Conservation (phyloP, 2,329 filamentous ascomycete species). For the Verticillium tricorpus region DNA sequence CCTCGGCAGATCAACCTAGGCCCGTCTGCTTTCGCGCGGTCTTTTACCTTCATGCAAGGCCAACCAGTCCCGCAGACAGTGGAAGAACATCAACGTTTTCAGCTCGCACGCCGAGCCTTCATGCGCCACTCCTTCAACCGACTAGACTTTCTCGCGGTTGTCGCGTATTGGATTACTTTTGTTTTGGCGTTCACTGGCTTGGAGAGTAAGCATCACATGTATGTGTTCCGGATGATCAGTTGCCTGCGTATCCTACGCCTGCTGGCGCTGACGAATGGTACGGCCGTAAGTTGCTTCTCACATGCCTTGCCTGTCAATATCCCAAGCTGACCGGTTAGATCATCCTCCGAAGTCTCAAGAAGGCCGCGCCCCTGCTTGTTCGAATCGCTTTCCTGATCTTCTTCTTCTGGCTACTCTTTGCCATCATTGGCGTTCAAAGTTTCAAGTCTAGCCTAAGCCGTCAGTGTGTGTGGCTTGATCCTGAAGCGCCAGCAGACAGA, state of each 20-base stretch:
- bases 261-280: constrained; percentile 88
- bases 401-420: constrained; percentile 98
- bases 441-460: constrained; percentile 82
- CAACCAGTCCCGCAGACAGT: constrained; percentile 56
- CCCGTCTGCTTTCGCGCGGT: constrained; percentile 66
- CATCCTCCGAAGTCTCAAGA: constrained; percentile 91
- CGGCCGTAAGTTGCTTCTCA: constrained; percentile 58
- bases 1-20: constrained; percentile 39
- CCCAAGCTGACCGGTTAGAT: constrained; percentile 48
- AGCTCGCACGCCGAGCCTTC: constrained; percentile 87
- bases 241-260: constrained; percentile 88
- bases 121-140: constrained; percentile 93
- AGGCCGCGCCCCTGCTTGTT: constrained; percentile 84
- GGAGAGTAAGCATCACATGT: constrained; percentile 68
- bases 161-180: constrained; percentile 95
- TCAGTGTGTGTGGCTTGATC: constrained; percentile 74
- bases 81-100: constrained; percentile 75
- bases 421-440: constrained; percentile 93
- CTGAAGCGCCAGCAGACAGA: constrained; percentile 49
- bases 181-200: constrained; percentile 64
- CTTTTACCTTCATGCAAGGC: constrained; percentile 71
- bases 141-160: constrained; percentile 87
- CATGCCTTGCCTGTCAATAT: too few species aligned
- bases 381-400: constrained; percentile 91
- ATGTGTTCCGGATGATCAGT: constrained; percentile 93